Conservation (phyloP, 306 rosid genomes). For the Gynostemma pentaphyllum region DNA sequence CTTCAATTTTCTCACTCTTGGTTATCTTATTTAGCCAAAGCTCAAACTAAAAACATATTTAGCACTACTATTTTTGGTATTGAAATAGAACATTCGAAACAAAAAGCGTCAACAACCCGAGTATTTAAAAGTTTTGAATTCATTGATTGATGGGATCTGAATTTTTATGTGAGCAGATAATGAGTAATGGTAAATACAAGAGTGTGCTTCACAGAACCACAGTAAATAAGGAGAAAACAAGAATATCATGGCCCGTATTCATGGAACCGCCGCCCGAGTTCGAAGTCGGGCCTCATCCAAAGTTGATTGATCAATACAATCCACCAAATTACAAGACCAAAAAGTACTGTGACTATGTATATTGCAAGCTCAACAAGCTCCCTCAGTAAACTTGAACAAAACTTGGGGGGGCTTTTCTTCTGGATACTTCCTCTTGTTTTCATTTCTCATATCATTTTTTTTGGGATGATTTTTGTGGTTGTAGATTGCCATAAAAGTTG, state of each 20-base stretch:
- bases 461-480: too few species aligned
- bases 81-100: too few species aligned
- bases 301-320: conserved; percentile 12
- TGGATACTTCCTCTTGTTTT: background rate
- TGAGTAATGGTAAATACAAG: conserved; percentile 61
- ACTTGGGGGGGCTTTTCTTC: background rate
- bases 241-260: conserved; percentile 49
- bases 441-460: too few species aligned
- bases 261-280: conserved; percentile 25
- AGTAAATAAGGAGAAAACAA: conserved; percentile 22
- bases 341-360: conserved; percentile 24
- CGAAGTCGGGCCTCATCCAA: conserved; percentile 23
- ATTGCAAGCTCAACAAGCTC: conserved; percentile 30
- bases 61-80: too few species aligned
- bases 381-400: conserved; percentile 23
- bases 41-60: too few species aligned
- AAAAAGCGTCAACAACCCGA: too few species aligned
- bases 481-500: too few species aligned
- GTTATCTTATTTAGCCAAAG: too few species aligned
- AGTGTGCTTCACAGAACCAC: conserved; percentile 33
- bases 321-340: conserved; percentile 26
- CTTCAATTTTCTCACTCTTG: background rate
- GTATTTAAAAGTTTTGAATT: too few species aligned
- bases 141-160: too few species aligned
- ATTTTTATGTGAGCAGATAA: conserved; percentile 22